Evolutionary conservation across 2,329 filamentous ascomycete species (phyloP).

Genomic region (Plenodomus lindquistii): DNA sequence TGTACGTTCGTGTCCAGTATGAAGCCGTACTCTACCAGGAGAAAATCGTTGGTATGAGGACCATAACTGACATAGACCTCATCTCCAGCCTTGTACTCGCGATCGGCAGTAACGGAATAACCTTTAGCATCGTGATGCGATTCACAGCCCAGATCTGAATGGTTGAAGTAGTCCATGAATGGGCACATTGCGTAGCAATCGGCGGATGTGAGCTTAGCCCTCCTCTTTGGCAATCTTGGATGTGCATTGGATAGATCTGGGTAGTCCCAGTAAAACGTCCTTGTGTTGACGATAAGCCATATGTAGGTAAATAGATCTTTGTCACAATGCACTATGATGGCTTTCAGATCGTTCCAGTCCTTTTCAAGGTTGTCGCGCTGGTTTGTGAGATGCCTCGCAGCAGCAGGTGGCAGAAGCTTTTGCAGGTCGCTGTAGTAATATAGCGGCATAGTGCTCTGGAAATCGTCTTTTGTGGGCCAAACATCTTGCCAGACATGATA

Average conservation of each 20-base stretch:
- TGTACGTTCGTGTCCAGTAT: constrained; percentile 42
- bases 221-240: constrained; percentile 48
- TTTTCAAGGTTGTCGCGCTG: constrained; percentile 59
- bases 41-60: constrained; percentile 70
- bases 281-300: constrained; percentile 65
- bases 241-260: constrained; percentile 44
- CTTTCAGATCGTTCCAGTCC: constrained; percentile 54
- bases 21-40: constrained; percentile 69
- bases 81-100: constrained; percentile 58
- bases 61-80: constrained; percentile 75
- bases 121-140: constrained; percentile 56
- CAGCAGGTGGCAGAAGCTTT: constrained; percentile 44
- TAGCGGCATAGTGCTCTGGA: constrained; percentile 62
- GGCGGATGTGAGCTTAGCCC: constrained; percentile 46
- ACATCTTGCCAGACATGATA: constrained; percentile 65
- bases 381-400: constrained; percentile 52
- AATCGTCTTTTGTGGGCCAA: constrained; percentile 66
- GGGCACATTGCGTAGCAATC: constrained; percentile 73
- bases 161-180: constrained; percentile 73
- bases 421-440: constrained; percentile 55
- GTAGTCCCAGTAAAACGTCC: constrained; percentile 62
- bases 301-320: constrained; percentile 56
- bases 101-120: constrained; percentile 60
- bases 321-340: constrained; percentile 49
- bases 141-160: constrained; percentile 54